Evolutionary conservation across 148 eudicot genomes (phyloP).

Genomic region (Euryodendron excelsum): DNA sequence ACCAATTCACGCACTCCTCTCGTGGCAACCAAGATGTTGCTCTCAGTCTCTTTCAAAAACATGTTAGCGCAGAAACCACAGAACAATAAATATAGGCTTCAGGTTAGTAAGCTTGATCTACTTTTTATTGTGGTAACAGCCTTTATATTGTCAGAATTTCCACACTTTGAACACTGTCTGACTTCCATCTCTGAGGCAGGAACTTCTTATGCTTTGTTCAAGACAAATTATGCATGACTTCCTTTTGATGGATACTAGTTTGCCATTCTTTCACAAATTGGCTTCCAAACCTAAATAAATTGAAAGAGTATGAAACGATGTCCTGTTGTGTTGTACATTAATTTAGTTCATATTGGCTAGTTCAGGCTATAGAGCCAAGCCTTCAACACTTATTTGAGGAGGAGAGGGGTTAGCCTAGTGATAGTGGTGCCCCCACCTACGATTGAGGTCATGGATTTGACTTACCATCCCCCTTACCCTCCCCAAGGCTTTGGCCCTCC

Average conservation of each 20-base stretch:
- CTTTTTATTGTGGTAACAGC: background rate
- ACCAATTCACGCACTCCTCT: background rate
- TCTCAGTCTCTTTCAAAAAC: background rate
- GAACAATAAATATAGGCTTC: background rate
- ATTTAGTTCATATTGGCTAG: background rate
- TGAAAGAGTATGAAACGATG: background rate
- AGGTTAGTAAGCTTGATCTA: background rate
- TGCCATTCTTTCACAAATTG: background rate
- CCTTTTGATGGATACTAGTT: background rate
- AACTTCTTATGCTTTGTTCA: background rate
- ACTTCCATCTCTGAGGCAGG: background rate
- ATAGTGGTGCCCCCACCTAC: no score
- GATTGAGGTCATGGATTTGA: no score
- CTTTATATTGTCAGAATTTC: background rate
- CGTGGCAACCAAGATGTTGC: background rate
- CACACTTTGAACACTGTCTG: background rate
- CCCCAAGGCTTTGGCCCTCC: no score
- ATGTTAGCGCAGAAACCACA: background rate
- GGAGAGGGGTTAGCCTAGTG: no score
- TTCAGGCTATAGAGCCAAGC: slow-evolving; percentile 2
- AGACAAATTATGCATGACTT: background rate
- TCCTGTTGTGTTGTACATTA: background rate
- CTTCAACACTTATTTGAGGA: no score
- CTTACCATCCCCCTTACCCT: no score
- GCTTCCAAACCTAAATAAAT: background rate